Conservation (phyloP, 768 basidiomycete species). For the Ramaria sp. region DNA sequence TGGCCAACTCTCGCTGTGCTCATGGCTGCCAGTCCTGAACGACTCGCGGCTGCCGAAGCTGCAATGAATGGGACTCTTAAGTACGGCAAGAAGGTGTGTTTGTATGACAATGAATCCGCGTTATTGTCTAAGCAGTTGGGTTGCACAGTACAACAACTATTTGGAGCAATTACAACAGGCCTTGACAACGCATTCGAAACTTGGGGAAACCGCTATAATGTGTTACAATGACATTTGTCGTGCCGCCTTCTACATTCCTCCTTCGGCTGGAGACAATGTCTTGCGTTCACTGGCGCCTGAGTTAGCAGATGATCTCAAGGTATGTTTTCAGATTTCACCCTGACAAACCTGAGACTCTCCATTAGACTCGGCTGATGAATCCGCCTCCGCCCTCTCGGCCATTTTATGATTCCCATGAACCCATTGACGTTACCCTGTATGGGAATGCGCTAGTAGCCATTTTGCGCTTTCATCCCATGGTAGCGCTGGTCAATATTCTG, state of each 20-base stretch:
- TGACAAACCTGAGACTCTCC: conserved; percentile 10
- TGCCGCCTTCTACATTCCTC: conserved; percentile 44
- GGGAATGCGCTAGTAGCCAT: conserved; percentile 65
- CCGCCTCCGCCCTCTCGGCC: conserved; percentile 28
- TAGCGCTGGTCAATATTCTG: conserved; percentile 54
- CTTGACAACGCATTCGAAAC: conserved; percentile 41
- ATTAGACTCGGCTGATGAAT: conserved; percentile 19
- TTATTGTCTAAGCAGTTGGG: too few species aligned
- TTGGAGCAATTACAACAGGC: conserved; percentile 53
- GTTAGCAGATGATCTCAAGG: conserved; percentile 74
- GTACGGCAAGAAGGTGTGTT: conserved; percentile 6
- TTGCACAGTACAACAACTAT: conserved; percentile 40
- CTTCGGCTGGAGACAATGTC: conserved; percentile 44
- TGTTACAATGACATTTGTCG: conserved; percentile 73
- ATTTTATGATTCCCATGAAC: conserved; percentile 64
- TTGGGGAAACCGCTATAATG: conserved; percentile 55
- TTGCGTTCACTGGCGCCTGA: conserved; percentile 59
- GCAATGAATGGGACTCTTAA: conserved; percentile 19
- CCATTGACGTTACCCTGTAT: conserved; percentile 66
- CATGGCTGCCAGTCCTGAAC: conserved; percentile 65
- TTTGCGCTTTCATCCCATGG: conserved; percentile 57
- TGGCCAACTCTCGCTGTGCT: conserved; percentile 79
- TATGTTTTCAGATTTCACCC: conserved; percentile 18
- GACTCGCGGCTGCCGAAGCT: conserved; percentile 29
- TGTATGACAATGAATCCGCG: background rate